A percentile compares a stretch with the other conserved stretches of the same genome.
These are phyloP conservation scores for Epichloe brachyelytri DNA, from an alignment of 2,329 filamentous ascomycete species.

Conservation along the genomic window DNA sequence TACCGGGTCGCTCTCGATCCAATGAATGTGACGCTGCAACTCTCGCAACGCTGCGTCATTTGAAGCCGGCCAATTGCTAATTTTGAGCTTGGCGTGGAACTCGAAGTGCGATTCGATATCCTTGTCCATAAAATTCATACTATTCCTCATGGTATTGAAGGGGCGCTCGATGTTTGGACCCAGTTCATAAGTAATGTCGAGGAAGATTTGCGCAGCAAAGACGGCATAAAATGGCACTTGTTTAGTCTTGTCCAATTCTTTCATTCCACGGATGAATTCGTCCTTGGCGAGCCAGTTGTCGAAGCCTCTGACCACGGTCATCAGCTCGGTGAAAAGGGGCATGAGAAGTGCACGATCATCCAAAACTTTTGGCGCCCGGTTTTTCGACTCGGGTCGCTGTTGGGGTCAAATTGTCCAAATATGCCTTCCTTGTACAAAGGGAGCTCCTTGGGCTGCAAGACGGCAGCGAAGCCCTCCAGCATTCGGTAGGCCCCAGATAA, in stretches of 20 bases:
- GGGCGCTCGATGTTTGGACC: slow-evolving; percentile 7
- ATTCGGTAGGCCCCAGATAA: neutral
- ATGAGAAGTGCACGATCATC: slow-evolving; percentile 23
- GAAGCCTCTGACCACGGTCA: slow-evolving; percentile 7
- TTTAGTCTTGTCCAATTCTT: slow-evolving; percentile 16
- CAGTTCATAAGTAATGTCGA: slow-evolving; percentile 26
- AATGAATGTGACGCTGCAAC: slow-evolving; percentile 5
- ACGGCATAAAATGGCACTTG: slow-evolving; percentile 22
- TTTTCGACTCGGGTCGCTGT: slow-evolving; percentile 12
- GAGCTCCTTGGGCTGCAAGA: slow-evolving; percentile 7
- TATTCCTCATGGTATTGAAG: slow-evolving; percentile 1
- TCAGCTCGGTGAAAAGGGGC: slow-evolving; percentile 21
- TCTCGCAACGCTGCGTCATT: neutral
- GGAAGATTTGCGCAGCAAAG: slow-evolving; percentile 28
- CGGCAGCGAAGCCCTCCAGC: neutral
- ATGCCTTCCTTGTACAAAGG: slow-evolving; percentile 14
- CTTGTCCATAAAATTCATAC: neutral
- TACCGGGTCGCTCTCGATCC: neutral
- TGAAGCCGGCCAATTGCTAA: slow-evolving; percentile 13
- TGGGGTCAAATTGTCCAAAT: slow-evolving; percentile 15
- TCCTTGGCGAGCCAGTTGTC: slow-evolving; percentile 18
- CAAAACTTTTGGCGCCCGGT: slow-evolving; percentile 17
- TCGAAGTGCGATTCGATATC: slow-evolving; percentile 7
- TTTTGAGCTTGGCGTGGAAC: slow-evolving; percentile 18
- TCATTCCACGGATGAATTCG: slow-evolving; percentile 23